Evolutionary conservation across 2,329 filamentous ascomycete genomes (phyloP), one percentile per base, ranked within the genome.

Genomic region (Fusarium anthophilum): DNA sequence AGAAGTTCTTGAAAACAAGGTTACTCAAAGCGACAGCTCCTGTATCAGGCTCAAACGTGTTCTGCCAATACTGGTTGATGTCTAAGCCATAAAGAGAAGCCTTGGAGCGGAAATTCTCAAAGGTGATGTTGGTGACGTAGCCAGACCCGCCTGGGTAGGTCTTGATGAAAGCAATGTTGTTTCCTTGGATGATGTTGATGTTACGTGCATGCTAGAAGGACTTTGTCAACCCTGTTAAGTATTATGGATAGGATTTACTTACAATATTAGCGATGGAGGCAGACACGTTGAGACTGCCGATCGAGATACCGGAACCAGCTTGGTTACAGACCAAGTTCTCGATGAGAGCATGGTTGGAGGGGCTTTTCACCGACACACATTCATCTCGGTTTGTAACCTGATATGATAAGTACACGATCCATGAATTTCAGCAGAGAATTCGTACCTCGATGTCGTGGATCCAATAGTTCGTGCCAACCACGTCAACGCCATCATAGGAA

Each of bases 221-320:
- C 1, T 28, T 0, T 6, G n/a, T n/a, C 39, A 47, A 3, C 0
- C 8, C 12, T 17, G 7, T 26, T 2, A 10, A 8, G 6, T 8
- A 3, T 11, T 18, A 2, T 10, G 13, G 3, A 0, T 8, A 18
- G 18, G 11, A 2, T 2, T 28, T n/a, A 9, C 41, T 47, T 14
- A 58, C 55, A 3, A 58, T 58, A 26, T 58, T 58, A 15, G 55
- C 55, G n/a, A 58, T 58, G 3, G 55, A 58, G 4, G 55, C 55
- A 4, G 55, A 58, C 2, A 47, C 41, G 18, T 58, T 58, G 3
- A 58, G 55, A 10, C 55, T 58, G 1, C 55, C 55, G 9, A 58
- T 58, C 17, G 55, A 58, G 18, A 58, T 47, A n/a, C 55, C 55
- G 3, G 55, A 58, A 1, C 55, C 55, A 17, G 55, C 55, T 47